Evolutionary conservation across 1,284 basidiomycete genomes (phyloP), one percentile per base, ranked within the genome.

Genomic region (Boletus smithii): DNA sequence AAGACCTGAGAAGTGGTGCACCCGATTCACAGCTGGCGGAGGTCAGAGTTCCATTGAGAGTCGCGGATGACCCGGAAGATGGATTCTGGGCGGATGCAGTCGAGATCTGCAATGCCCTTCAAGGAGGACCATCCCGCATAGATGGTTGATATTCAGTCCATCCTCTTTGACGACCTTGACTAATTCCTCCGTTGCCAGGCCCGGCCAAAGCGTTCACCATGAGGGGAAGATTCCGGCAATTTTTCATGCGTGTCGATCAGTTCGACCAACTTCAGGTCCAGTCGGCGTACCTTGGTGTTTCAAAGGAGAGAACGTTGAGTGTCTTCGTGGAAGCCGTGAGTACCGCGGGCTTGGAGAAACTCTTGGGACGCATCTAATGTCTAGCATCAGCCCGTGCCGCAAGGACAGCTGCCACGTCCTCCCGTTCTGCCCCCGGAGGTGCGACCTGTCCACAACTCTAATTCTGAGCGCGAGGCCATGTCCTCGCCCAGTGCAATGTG

Each of bases 41-140:
- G 60, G 75, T 88, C 17, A 74, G 67, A 23, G 73, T 88, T 17
- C 76, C 75, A 9, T 63, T 88, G 27, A 73, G 63, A 53, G 57
- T 61, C 8, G 68, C 71, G 8, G 72, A 77, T 31, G 64, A 73
- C 40, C 63, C 69, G n/a, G 71, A 72, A 26, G 78, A 76, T 51
- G 80, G 80, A 4, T 84, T 74, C 57, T 88, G 85, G 83, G 83
- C 79, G 9, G 78, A 85, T 59, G 82, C 84, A 1, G 71, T 74
- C 51, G 79, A 85, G 20, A 69, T 88, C 17, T 75, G 74, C 41
- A 67, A 76, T 13, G 69, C 72, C 48, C 69, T 88, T 20, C 85
- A 88, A 61, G 58, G 61, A 5, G 73, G 80, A 11, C 80, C 85
- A 7, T 78, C 81, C 6, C 70, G 85, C 47, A 83, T 88, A 48